Base-by-base conservation (phyloP, 495 filamentous ascomycete genomes). In the Chaetomium tenue region DNA sequence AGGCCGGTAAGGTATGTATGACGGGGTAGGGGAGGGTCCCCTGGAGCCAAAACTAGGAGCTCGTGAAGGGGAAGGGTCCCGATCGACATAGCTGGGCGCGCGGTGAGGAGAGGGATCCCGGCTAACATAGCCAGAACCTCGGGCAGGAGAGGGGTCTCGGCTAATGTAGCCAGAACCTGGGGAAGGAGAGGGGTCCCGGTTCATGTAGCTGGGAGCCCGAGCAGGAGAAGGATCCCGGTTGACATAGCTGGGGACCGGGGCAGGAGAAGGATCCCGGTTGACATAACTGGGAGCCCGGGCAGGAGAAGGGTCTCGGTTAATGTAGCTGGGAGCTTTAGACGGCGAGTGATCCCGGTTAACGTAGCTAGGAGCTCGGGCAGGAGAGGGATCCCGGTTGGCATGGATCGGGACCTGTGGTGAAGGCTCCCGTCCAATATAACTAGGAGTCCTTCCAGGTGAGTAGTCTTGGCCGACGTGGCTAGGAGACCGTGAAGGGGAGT, bases 1-100 rank as follows among this genome's bases (percentile, higher is more conserved):
- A 50, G 78, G 76, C 8, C 76, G 71, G 63, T 82, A 81, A 7
- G 79, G 79, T 11, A 69, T 74, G 59, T 80, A 79, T 26, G 79
- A 81, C 13, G 76, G 76, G 2, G 77, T 68, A 11, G 77, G 77
- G 7, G 78, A 80, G 30, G 78, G 75, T 20, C 67, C 70, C 63
- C 74, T 66, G 39, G 63, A 66, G 22, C 54, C 61, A 48, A 67
- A 61, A 54, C 66, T 68, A 57, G 65, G 58, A 22, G 23, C 58
- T 42, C 54, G 53, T 18, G 60, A 44, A 46, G 60, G 60, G 16
- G 60, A 62, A n/a, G 28, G 18, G 1, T 60, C 58, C 5, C 44
- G 26, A 15, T 15, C 18, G 28, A 48, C 7, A 12, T 51, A 20
- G 23, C 44, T 51, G 11, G 61, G 40, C 6, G 52, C 22, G 2